phyloP scores from a whole-genome alignment of 345 rosid species.

The Lumnitzera littorea region DNA sequence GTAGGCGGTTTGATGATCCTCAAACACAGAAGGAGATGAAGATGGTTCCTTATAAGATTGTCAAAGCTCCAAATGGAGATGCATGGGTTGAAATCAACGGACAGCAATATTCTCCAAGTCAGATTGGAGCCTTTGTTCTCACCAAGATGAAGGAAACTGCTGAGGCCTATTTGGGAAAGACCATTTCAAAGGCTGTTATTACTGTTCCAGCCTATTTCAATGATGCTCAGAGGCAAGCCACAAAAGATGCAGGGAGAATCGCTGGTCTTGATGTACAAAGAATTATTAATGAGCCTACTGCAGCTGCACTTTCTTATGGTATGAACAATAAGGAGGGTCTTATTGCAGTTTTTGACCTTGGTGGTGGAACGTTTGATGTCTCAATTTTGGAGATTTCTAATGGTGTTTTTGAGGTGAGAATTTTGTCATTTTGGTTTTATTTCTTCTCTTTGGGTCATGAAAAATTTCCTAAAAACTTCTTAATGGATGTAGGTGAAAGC shows the following conservation, averaged over 20 bases:
- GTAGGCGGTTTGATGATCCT: constrained; percentile 25
- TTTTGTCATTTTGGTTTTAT: background rate
- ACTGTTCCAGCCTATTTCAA: constrained; percentile 34
- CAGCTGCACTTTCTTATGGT: constrained; percentile 31
- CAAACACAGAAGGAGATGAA: constrained; percentile 31
- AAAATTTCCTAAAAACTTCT: background rate
- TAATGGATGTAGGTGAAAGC: constrained; percentile 22
- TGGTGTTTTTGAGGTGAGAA: constrained; percentile 28
- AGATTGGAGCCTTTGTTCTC: constrained; percentile 20
- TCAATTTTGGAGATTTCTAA: constrained; percentile 29
- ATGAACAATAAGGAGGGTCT: constrained; percentile 32
- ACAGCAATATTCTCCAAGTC: constrained; percentile 32
- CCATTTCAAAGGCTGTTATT: constrained; percentile 24
- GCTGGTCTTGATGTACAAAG: constrained; percentile 30
- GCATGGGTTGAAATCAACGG: constrained; percentile 32
- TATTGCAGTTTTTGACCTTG: constrained; percentile 28
- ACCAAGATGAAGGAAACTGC: constrained; percentile 18
- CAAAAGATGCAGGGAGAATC: constrained; percentile 32
- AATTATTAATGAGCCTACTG: constrained; percentile 34
- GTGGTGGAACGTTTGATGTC: constrained; percentile 8
- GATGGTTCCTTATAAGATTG: constrained; percentile 32
- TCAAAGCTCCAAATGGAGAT: constrained; percentile 28
- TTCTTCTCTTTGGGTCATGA: background rate
- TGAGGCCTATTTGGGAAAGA: constrained; percentile 25
- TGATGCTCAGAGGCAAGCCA: constrained; percentile 34